Conservation (phyloP, 208 protist species). For the Porcisia hertigi region DNA sequence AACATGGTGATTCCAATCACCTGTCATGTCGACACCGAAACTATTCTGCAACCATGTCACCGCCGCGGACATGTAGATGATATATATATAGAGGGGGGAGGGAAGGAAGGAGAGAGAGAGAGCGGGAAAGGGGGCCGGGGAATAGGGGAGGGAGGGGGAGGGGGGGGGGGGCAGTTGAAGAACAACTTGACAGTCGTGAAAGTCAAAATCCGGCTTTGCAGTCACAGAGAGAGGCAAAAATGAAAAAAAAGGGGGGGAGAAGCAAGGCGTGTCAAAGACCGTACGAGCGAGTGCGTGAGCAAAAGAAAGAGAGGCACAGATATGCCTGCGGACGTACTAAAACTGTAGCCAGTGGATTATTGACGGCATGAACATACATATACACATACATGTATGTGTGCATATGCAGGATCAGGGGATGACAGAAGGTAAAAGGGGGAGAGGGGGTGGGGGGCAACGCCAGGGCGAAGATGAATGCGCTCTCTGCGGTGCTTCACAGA, state of each 20-base stretch:
- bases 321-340: no score
- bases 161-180: no score
- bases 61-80: neutral
- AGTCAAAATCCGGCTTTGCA: no score
- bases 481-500: no score
- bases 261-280: no score
- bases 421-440: neutral
- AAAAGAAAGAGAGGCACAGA: no score
- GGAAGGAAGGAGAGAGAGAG: neutral
- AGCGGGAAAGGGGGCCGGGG: neutral
- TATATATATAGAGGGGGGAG: neutral
- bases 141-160: neutral
- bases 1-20: constrained; percentile 45
- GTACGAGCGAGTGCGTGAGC: no score
- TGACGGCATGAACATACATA: no score
- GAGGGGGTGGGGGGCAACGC: neutral
- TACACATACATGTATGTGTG: neutral
- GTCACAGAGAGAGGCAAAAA: no score
- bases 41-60: constrained; percentile 42
- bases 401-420: neutral
- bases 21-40: constrained; percentile 45
- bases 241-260: no score
- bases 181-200: no score
- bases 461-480: neutral
- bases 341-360: no score